These are phyloP conservation scores for Suillus subluteus DNA, from an alignment of 768 basidiomycete species.

Conservation along the genomic window DNA sequence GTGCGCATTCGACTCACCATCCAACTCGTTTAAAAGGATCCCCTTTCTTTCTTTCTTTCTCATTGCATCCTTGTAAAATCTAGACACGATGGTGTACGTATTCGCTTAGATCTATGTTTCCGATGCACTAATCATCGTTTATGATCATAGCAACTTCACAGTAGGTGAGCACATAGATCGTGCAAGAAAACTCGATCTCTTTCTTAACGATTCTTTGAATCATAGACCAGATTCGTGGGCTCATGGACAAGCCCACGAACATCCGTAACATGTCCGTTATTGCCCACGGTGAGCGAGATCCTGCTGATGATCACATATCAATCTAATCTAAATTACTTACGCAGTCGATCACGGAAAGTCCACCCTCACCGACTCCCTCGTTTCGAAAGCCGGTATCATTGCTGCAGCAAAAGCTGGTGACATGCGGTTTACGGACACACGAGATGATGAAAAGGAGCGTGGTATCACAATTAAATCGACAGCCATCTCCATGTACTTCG, in stretches of 20 bases:
- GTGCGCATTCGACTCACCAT: slow-evolving; percentile 29
- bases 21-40: slow-evolving; percentile 17
- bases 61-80: slow-evolving; percentile 38
- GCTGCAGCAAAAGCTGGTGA: slow-evolving; percentile 94
- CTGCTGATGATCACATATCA: slow-evolving; percentile 16
- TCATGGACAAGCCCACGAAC: slow-evolving; percentile 91
- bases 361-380: slow-evolving; percentile 97
- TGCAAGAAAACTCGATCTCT: not conserved
- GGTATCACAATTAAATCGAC: slow-evolving; percentile 99
- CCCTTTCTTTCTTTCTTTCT: slow-evolving; percentile 25
- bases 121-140: slow-evolving; percentile 34
- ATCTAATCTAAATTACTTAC: slow-evolving; percentile 22
- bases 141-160: slow-evolving; percentile 77
- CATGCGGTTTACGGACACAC: slow-evolving; percentile 95
- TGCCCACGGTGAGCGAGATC: slow-evolving; percentile 72
- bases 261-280: slow-evolving; percentile 96
- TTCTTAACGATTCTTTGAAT: slow-evolving; percentile 13
- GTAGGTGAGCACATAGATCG: slow-evolving; percentile 58
- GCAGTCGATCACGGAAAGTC: slow-evolving; percentile 99
- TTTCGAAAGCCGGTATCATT: slow-evolving; percentile 99
- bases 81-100: slow-evolving; percentile 84
- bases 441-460: slow-evolving; percentile 98
- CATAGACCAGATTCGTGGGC: slow-evolving; percentile 80
- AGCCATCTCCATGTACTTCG: slow-evolving; percentile 99
- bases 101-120: slow-evolving; percentile 12